Evolutionary conservation across 2,329 filamentous ascomycete genomes (phyloP), one percentile per base, ranked within the genome.

Genomic region (Capronia epimyces): DNA sequence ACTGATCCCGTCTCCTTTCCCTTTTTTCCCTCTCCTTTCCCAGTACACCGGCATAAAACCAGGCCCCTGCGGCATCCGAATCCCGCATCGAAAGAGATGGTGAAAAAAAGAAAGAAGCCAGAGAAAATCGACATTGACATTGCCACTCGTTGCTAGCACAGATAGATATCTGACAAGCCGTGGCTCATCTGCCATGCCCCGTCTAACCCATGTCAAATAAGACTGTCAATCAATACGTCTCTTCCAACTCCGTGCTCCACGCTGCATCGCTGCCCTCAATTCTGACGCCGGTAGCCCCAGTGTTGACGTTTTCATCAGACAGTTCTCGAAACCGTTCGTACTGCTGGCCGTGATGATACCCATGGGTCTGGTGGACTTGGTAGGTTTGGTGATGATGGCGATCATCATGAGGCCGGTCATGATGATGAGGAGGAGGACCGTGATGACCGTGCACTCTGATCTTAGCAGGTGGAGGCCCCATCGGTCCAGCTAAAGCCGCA

Each of bases 381-480:
- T 21, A 24, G 8, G 8, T 29, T 16, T 46, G 40, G 15, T 12
- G 39, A 20, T 29, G 34, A 18, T 20, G 36, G 29, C 44, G 36
- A 37, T 48, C 5, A 13, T 13, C 31, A 15, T 49, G 25, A 29
- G 24, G 43, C 29, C 47, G 48, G n/a, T 39, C 41, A 21, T 53
- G 27, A 13, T 49, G 46, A 18, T 54, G 34, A 36, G n/a, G 15
- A 20, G 18, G 34, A 37, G 3, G 34, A 18, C 6, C 15, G 16
- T 15, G 8, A 18, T 53, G 40, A 12, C 5, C 37, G 15, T 55
- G 49, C 64, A 50, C 63, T 55, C 34, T 62, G 60, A 43, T 69
- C 68, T 52, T 75, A 66, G 32, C 67, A 64, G 13, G 69, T 65
- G 56, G 59, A 34, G 60, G 60, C 5, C 53, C 59, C 58, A 62